Percentiles rank a stretch among this genome's conserved stretches.
phyloP scores from a whole-genome alignment of 768 basidiomycete species.

The Candolleomyces eurysporus region DNA sequence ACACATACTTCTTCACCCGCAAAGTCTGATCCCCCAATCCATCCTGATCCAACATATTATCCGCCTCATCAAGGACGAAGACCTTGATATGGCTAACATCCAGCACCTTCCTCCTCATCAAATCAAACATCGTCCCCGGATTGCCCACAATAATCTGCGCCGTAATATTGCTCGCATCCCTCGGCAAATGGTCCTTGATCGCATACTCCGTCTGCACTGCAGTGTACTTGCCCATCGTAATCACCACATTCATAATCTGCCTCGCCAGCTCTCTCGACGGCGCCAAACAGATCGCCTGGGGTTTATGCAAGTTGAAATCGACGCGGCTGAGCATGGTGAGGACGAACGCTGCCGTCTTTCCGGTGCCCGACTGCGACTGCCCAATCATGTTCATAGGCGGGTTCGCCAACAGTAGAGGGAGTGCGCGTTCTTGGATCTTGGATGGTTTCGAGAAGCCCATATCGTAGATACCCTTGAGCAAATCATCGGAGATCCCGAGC shows the following conservation, averaged over 20 bases:
- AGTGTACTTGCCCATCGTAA: conserved; percentile 94
- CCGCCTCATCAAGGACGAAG: conserved; percentile 96
- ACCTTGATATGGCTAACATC: conserved; percentile 82
- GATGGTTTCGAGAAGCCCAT: conserved; percentile 98
- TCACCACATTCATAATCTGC: conserved; percentile 95
- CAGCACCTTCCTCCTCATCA: conserved; percentile 69
- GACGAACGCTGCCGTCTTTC: conserved; percentile 98
- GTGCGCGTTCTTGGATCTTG: conserved; percentile 96
- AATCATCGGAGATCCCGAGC: conserved; percentile 86
- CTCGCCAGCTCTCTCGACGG: conserved; percentile 96
- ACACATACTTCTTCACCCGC: conserved; percentile 84
- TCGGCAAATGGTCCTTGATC: conserved; percentile 83
- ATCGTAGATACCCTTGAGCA: conserved; percentile 91
- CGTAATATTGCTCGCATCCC: conserved; percentile 62
- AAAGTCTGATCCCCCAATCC: conserved; percentile 92
- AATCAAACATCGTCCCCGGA: conserved; percentile 90
- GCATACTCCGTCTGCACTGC: conserved; percentile 92
- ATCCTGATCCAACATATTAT: conserved; percentile 97
- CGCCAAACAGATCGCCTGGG: conserved; percentile 97
- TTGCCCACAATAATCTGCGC: conserved; percentile 95
- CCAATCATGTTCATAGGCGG: conserved; percentile 99
- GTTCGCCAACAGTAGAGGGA: conserved; percentile 85
- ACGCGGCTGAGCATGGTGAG: conserved; percentile 95
- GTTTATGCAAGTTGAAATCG: conserved; percentile 77
- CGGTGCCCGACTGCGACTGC: conserved; percentile 98